Percentiles rank a stretch among this genome's conserved stretches.
phyloP scores from a whole-genome alignment of 768 basidiomycete genomes.

The Pholiota conissans region DNA sequence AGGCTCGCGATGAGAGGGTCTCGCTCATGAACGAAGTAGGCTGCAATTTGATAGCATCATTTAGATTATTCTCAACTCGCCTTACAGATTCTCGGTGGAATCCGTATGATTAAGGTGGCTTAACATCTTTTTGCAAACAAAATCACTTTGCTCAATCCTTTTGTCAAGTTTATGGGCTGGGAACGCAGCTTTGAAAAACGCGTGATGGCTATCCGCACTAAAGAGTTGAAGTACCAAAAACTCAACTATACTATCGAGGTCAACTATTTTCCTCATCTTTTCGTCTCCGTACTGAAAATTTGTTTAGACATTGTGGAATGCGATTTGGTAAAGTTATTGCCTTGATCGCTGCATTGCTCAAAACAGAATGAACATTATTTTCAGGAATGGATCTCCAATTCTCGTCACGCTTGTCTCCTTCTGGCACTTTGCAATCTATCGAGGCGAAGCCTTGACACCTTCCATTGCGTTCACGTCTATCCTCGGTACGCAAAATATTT shows the following conservation, averaged over 20 bases:
- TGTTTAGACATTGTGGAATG: constrained; percentile 43
- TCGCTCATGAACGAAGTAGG: constrained; percentile 83
- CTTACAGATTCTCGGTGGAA: constrained; percentile 75
- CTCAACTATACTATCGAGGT: constrained; percentile 88
- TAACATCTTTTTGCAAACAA: not conserved
- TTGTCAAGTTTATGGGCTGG: constrained; percentile 83
- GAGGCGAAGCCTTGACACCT: constrained; percentile 70
- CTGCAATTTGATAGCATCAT: constrained; percentile 43
- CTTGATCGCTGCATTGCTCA: no score
- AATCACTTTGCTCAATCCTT: not conserved
- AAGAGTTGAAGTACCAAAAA: constrained; percentile 82
- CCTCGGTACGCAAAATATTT: not conserved
- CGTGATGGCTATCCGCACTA: constrained; percentile 71
- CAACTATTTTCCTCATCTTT: not conserved
- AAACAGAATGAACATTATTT: not conserved
- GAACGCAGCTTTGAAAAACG: constrained; percentile 85
- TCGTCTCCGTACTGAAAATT: not conserved
- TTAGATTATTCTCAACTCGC: constrained; percentile 18
- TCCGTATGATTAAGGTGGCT: constrained; percentile 81
- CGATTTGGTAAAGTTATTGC: constrained; percentile 36
- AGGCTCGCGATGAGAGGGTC: constrained; percentile 82
- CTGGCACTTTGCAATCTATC: constrained; percentile 74
- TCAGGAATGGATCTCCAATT: constrained; percentile 66
- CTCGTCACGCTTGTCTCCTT: constrained; percentile 62
- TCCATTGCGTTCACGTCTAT: constrained; percentile 74